These are phyloP conservation scores for Malus hybrid DNA, from an alignment of 331 rosid genomes.

Conservation along the genomic window DNA sequence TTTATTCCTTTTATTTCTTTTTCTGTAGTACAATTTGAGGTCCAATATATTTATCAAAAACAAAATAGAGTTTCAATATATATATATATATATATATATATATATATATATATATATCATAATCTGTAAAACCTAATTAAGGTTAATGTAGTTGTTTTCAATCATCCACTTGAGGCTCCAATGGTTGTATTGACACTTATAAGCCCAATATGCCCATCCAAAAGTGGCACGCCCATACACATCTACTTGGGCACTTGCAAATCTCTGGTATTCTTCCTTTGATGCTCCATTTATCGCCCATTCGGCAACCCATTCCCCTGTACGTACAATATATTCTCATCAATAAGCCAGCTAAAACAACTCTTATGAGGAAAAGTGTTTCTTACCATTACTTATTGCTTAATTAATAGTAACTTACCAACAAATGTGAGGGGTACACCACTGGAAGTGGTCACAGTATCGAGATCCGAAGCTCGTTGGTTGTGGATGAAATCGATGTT, in stretches of 20 bases:
- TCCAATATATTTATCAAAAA: neutral
- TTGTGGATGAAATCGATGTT: constrained; percentile 37
- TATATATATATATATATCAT: too few species aligned
- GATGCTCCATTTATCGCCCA: constrained; percentile 30
- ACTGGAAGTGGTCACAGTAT: too few species aligned
- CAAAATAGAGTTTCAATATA: too few species aligned
- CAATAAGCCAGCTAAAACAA: too few species aligned
- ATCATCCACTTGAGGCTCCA: constrained; percentile 70
- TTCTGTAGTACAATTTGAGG: too few species aligned
- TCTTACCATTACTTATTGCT: too few species aligned
- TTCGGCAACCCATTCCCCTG: constrained; percentile 71
- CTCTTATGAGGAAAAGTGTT: too few species aligned
- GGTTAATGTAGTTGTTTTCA: constrained; percentile 29
- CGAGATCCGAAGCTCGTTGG: constrained; percentile 28
- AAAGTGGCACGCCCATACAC: constrained; percentile 51
- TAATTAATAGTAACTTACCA: too few species aligned
- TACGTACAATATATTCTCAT: neutral
- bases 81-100: too few species aligned
- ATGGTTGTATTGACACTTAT: constrained; percentile 16
- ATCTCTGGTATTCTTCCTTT: constrained; percentile 31
- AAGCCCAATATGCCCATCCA: constrained; percentile 72
- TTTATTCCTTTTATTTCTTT: too few species aligned
- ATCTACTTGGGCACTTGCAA: constrained; percentile 27
- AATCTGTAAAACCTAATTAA: constrained; percentile 2
- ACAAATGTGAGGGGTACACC: too few species aligned